Evolutionary conservation across 257 asterid genomes (phyloP), one percentile per base, ranked within the genome.

Genomic region (Solanum microdontum): DNA sequence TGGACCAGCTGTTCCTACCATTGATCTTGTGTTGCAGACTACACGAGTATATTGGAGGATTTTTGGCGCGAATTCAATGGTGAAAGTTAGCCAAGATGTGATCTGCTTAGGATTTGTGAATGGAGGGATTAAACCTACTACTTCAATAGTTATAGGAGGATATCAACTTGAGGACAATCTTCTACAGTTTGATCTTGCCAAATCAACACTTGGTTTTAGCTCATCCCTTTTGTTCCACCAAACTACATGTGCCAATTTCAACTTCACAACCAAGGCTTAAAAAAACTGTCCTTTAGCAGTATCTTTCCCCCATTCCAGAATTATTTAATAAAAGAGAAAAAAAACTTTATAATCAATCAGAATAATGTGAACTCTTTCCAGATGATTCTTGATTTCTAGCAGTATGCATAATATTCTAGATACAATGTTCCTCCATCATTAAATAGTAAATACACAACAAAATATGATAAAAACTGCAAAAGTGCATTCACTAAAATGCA

Each of bases 11-110:
- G 94, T 92, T 69, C 96, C 96, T 6, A 32, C 84, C 21, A 92
- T 94, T 11, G 93, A 93, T 55, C 88, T 92, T 12, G 92, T 69
- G 34, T 70, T 92, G 30, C 87, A 84, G 73, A 89, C 60, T 24
- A 89, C 88, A 70, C 91, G 89, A 15, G 95, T 79, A 15, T 43
- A 43, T 43, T 94, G 94, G 96, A 90, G 88, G 82, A 87, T 92
- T 7, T 92, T 89, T 84, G 94, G 94, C 13, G 89, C 93, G 1
- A 92, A 92, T 76, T 94, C 96, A 15, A 92, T 94, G 93, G 93
- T 90, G 79, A 62, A 58, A 33, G 86, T 92, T 74, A 36, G 85
- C 26, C 85, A 60, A 66, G 82, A 87, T 58, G 83, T 87, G 30
- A 75, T 87, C 34, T 90, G 90, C 32, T 89, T 90, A n/a, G 92